Conservation (phyloP, 441 rosid species). For the Euphorbia celastroides region DNA sequence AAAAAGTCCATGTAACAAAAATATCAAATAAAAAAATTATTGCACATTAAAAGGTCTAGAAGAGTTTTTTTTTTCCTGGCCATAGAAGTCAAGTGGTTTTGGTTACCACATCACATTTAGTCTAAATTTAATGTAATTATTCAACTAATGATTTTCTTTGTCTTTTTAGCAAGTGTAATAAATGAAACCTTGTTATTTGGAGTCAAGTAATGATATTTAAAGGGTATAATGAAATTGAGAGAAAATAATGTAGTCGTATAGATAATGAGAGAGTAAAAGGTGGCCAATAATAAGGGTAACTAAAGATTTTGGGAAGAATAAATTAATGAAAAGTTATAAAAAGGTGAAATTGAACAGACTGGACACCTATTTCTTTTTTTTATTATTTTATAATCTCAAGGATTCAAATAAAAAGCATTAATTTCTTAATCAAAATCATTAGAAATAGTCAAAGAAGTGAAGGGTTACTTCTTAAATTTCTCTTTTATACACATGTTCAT, state of each 20-base stretch:
- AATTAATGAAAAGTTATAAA: slow-evolving; percentile 17
- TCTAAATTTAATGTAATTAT: too few relatives aligned
- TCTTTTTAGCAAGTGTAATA: background rate
- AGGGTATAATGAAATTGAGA: background rate
- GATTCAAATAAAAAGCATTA: background rate
- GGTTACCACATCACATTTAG: too few relatives aligned
- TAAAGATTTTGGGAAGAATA: slow-evolving; percentile 18
- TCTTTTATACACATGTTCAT: too few relatives aligned
- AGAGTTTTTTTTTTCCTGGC: too few relatives aligned
- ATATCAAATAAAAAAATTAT: too few relatives aligned
- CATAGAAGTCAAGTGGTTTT: too few relatives aligned
- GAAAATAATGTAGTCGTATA: background rate
- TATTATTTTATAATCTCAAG: background rate
- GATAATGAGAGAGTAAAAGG: slow-evolving; percentile 5
- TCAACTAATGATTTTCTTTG: background rate
- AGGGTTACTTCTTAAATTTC: background rate
- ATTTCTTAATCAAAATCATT: background rate
- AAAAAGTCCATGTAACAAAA: too few relatives aligned
- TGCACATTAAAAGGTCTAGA: too few relatives aligned
- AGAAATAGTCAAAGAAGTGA: background rate
- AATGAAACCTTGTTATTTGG: background rate
- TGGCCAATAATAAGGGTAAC: slow-evolving; percentile 19
- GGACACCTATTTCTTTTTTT: background rate
- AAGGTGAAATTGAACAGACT: slow-evolving; percentile 17
- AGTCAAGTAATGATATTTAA: slow-evolving; percentile 11